Base-by-base conservation (phyloP, 345 rosid genomes). In the Hypericum perforatum region DNA sequence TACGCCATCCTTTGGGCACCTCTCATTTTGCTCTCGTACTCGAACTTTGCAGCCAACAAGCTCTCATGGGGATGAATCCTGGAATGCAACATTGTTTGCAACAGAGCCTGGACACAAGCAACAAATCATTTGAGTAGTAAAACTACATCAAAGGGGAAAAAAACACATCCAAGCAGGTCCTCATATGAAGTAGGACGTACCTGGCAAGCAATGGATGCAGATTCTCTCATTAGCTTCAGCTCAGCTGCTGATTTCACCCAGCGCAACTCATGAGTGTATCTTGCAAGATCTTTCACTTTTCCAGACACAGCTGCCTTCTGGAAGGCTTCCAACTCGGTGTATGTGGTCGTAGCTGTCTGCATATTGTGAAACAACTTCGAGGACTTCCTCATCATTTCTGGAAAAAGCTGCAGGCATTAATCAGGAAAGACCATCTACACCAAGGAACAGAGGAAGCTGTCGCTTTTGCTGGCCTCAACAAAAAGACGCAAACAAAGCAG, bases 1-100 rank as follows among this genome's bases (percentile, higher is more conserved):
- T 81, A 87, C 95, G 94, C 90, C 96, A 85, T 92, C 74, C 95
- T 83, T 65, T 88, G 95, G 62, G 98, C 94, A 64, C 96, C 98
- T 77, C 90, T 79, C 69, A 74, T 63, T 71, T 78, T 83, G 65
- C 98, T 78, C 74, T 92, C 98, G 66, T 88, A 88, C 73, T 92
- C 96, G 66, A 92, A 58, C 70, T 83, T 79, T 37, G 98, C 90
- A 43, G 94, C 78, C 52, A 92, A 66, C 60, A 83, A 63, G 56
- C 81, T 64, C 70, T 92, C 98, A 49, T 79, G 67, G 53, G 95
- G 95, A 76, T 75, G 77, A 56, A 43, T 16, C 69, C 80, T 92
- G 41, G 96, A 88, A 71, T 82, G 82, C 66, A 88, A 64, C 88
- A 88, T 85, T 52, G 96, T 91, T 74, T 81, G 88, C 74, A 91